Conservation (phyloP, 345 rosid species). For the Rhodamnia rubescens region DNA sequence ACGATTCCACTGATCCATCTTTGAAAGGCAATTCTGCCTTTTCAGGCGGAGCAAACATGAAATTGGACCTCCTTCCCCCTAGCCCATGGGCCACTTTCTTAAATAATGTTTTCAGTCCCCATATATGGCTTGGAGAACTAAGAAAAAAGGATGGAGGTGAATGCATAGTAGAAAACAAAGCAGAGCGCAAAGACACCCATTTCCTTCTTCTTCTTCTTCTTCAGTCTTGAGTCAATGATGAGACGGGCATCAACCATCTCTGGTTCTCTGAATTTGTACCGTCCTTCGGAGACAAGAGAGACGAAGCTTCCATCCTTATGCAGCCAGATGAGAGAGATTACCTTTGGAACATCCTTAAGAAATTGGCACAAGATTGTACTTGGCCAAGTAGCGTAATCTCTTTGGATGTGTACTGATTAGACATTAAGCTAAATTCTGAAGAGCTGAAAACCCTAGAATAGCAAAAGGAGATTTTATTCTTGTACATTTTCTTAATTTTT, state of each 20-base stretch:
- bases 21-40: not conserved
- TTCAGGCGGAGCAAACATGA: not conserved
- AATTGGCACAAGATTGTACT: not conserved
- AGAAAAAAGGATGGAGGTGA: not conserved
- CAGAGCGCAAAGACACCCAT: not conserved
- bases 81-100: not conserved
- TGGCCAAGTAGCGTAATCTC: not conserved
- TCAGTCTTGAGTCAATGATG: not conserved
- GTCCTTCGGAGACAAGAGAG: not conserved
- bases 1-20: not conserved
- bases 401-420: not conserved
- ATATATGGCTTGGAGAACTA: not conserved
- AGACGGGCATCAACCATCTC: not conserved
- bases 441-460: not conserved
- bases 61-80: not conserved
- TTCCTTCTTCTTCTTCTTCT: not conserved
- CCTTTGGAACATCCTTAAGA: not conserved
- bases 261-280: not conserved
- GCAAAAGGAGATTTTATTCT: not conserved
- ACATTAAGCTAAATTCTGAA: not conserved
- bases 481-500: not conserved
- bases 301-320: not conserved
- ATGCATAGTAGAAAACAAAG: not conserved
- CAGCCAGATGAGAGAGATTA: not conserved
- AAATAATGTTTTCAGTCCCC: not conserved